These are phyloP conservation scores for Trichoderma guizhouense DNA, from an alignment of 2,329 filamentous ascomycete species.

Conservation along the genomic window DNA sequence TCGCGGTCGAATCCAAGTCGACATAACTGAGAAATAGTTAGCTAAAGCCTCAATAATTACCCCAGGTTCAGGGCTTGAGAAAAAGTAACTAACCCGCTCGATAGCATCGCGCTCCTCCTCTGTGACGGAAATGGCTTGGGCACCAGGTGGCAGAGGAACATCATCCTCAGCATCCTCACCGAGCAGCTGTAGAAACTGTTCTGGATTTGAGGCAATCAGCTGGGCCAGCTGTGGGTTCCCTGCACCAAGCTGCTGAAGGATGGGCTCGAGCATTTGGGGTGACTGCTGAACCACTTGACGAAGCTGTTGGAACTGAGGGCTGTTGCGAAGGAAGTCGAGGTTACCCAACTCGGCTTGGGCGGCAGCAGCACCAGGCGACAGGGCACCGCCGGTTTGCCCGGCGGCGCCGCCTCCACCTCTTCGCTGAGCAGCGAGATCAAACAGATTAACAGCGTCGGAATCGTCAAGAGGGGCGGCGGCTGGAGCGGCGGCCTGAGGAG, in stretches of 20 bases:
- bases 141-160: constrained; percentile 78
- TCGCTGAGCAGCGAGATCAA: constrained; percentile 85
- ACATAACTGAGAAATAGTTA: constrained; percentile 61
- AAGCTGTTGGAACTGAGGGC: constrained; percentile 96
- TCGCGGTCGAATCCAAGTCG: constrained; percentile 90
- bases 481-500: constrained; percentile 35
- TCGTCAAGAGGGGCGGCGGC: constrained; percentile 48
- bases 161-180: constrained; percentile 86
- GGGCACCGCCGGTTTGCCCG: constrained; percentile 39
- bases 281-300: constrained; percentile 96
- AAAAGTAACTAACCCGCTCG: constrained; percentile 66
- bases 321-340: constrained; percentile 90
- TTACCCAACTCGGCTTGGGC: constrained; percentile 62
- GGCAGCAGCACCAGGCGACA: constrained; percentile 48
- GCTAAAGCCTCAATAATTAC: not conserved
- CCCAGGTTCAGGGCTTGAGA: not conserved
- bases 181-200: constrained; percentile 86
- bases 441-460: constrained; percentile 77
- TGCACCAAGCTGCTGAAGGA: constrained; percentile 90
- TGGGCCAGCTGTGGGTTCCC: constrained; percentile 93
- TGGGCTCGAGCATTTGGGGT: constrained; percentile 97
- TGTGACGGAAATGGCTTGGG: constrained; percentile 85
- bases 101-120: constrained; percentile 97
- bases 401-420: constrained; percentile 41
- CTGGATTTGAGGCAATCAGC: constrained; percentile 85